Base-by-base conservation (phyloP, 2,329 filamentous ascomycete genomes). In the Sordariomycetes sp. region DNA sequence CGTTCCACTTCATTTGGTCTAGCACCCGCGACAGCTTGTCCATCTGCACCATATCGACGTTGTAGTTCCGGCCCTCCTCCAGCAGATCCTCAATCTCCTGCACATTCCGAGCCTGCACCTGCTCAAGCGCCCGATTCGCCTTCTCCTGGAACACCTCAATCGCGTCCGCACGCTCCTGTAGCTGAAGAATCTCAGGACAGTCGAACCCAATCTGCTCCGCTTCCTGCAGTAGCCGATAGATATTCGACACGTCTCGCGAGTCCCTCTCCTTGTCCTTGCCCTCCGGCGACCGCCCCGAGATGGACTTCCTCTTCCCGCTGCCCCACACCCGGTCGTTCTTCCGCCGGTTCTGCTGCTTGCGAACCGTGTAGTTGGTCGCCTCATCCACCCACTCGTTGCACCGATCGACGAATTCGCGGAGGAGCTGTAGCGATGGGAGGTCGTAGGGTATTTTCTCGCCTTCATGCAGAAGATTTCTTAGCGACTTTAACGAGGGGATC, bases 361-460 rank as follows among this genome's bases (percentile, higher is more conserved):
- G 88, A 59, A 94, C 91, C 66, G 91, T 96, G 75, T 95, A 99
- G 67, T 88, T 91, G 65, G 89, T 94, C 62, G 94, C 94, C 73
- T 97, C 92, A 65, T 97, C 94, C 61, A 96, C 90, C 88, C 95
- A 96, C 68, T 95, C 90, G 70, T 96, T 95, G 75, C 94, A 97
- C 65, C 89, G 86, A 64, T 96, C 90, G 69, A 99, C 94, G 73
- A 95, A 99, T 62, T 86, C 82, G 71, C 85, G 87, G 64, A 99
- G 79, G 64, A 89, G 82, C 64, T 87, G 80, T 61, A 99, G 79
- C 61, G 90, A 91, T 62, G 85, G 84, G 61, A 99, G 80, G 59
- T 90, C 86, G 76, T 89, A 95, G 59, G 92, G 90, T 66, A 99
- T 96, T 70, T 90, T 91, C 74, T 99, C 94, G 70, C 94, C 94